phyloP scores from a whole-genome alignment of 2,329 filamentous ascomycete species.

The Calycina herbarum region DNA sequence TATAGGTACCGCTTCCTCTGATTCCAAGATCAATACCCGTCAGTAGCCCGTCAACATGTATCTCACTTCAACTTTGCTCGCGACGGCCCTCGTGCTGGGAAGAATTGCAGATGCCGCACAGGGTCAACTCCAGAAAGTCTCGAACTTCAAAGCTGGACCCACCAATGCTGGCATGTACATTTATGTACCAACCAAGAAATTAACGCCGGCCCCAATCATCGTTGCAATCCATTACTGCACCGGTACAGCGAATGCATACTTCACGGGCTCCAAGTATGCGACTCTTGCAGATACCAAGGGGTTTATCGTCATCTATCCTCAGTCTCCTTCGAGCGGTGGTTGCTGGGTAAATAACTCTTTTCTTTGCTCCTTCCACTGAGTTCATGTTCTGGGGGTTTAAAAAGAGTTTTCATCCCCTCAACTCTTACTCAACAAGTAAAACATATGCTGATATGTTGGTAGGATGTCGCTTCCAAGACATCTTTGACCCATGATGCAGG shows the following conservation, averaged over 20 bases:
- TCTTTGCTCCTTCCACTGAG: not conserved
- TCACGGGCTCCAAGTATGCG: constrained; percentile 46
- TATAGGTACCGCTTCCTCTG: not conserved
- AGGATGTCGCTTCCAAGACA: constrained; percentile 52
- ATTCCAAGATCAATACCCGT: not conserved
- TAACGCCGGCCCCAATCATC: constrained; percentile 27
- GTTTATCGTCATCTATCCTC: constrained; percentile 61
- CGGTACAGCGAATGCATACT: constrained; percentile 45
- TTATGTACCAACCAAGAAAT: constrained; percentile 29
- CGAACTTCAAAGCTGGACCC: constrained; percentile 27
- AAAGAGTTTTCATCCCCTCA: not conserved
- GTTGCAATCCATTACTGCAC: constrained; percentile 34
- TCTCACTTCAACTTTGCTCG: constrained; percentile 10
- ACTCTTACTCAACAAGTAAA: not conserved
- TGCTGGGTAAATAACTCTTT: constrained; percentile 47
- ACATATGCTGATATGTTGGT: not conserved
- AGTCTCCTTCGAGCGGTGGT: constrained; percentile 50
- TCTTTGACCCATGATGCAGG: constrained; percentile 55
- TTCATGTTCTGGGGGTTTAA: not conserved
- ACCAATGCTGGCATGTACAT: constrained; percentile 32
- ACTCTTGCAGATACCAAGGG: constrained; percentile 53
- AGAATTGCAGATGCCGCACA: constrained; percentile 11
- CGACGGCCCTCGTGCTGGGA: constrained; percentile 10
- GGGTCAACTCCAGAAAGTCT: constrained; percentile 22
- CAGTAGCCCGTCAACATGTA: constrained; percentile 12